These are phyloP conservation scores for Colletotrichum lindemuthianum DNA, from an alignment of 2,329 filamentous ascomycete genomes.

Conservation along the genomic window DNA sequence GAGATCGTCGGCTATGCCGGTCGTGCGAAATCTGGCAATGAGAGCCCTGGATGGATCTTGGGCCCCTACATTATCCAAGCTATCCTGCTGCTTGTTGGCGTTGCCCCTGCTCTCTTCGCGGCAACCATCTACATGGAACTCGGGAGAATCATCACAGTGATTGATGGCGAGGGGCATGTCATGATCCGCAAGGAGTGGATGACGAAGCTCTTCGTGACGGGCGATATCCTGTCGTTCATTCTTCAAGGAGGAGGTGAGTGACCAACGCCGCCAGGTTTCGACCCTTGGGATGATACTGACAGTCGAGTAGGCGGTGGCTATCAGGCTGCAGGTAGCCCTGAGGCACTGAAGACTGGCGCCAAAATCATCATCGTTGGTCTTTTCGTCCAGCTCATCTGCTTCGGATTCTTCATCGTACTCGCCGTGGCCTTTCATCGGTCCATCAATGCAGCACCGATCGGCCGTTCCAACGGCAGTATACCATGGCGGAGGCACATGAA, in stretches of 20 bases:
- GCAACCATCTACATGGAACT: slow-evolving; percentile 63
- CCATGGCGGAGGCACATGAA: slow-evolving; percentile 46
- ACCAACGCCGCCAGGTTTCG: neutral
- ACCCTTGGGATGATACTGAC: neutral
- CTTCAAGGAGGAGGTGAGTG: slow-evolving; percentile 56
- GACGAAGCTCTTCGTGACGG: slow-evolving; percentile 64
- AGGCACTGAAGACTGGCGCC: slow-evolving; percentile 46
- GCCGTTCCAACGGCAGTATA: slow-evolving; percentile 37
- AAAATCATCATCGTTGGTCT: slow-evolving; percentile 63
- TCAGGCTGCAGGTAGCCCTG: slow-evolving; percentile 20
- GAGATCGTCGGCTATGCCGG: slow-evolving; percentile 62
- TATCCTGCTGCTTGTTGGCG: slow-evolving; percentile 54
- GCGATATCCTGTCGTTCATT: slow-evolving; percentile 63
- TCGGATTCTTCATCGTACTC: slow-evolving; percentile 62
- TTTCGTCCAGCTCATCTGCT: slow-evolving; percentile 64
- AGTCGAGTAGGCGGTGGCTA: slow-evolving; percentile 24
- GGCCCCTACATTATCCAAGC: slow-evolving; percentile 53
- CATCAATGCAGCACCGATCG: slow-evolving; percentile 39
- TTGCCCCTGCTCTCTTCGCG: slow-evolving; percentile 58
- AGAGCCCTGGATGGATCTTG: slow-evolving; percentile 51
- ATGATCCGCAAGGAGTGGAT: slow-evolving; percentile 52
- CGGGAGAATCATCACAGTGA: slow-evolving; percentile 52
- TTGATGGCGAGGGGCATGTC: slow-evolving; percentile 47
- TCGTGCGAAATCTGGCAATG: slow-evolving; percentile 54
- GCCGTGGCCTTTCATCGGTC: slow-evolving; percentile 57